phyloP scores from a whole-genome alignment of 169 alveolate species.

The Eimeria nieschulzi region DNA sequence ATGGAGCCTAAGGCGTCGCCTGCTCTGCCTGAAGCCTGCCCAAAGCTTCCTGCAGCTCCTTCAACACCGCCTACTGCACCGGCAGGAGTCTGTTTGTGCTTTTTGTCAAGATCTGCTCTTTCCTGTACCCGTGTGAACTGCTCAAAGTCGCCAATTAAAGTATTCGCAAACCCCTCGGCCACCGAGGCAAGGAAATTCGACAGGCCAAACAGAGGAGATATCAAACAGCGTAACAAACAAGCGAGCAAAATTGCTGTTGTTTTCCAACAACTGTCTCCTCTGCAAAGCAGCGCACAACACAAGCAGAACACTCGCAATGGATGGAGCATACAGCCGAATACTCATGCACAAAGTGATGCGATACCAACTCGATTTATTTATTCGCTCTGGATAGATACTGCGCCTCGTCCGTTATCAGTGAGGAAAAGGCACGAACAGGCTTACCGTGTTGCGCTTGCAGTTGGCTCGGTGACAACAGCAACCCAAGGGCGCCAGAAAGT shows the following conservation, averaged over 20 bases:
- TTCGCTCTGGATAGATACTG: too few species aligned
- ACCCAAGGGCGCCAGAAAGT: slow-evolving; percentile 91
- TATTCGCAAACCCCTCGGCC: slow-evolving; percentile 91
- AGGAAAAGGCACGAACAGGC: slow-evolving; percentile 19
- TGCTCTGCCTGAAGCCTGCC: not conserved
- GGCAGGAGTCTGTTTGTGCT: slow-evolving; percentile 38
- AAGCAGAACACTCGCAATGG: slow-evolving; percentile 23
- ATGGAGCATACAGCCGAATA: too few species aligned
- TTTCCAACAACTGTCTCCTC: slow-evolving; percentile 74
- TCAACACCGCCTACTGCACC: not conserved
- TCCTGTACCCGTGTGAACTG: slow-evolving; percentile 88
- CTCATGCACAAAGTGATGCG: too few species aligned
- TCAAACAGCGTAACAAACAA: slow-evolving; percentile 81
- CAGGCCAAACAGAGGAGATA: slow-evolving; percentile 89
- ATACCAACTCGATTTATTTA: too few species aligned
- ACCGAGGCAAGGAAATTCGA: slow-evolving; percentile 88
- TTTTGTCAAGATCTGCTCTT: slow-evolving; percentile 81
- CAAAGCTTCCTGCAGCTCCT: not conserved
- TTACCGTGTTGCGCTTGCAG: slow-evolving; percentile 80
- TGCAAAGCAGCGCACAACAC: slow-evolving; percentile 42
- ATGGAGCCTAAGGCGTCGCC: not conserved
- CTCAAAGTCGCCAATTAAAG: slow-evolving; percentile 92
- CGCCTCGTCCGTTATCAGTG: too few species aligned
- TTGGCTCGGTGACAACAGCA: slow-evolving; percentile 83
- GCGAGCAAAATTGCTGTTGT: slow-evolving; percentile 63